Conservation (phyloP, 1,139 yeast genomes). For the Oligophagozyma castellii region DNA sequence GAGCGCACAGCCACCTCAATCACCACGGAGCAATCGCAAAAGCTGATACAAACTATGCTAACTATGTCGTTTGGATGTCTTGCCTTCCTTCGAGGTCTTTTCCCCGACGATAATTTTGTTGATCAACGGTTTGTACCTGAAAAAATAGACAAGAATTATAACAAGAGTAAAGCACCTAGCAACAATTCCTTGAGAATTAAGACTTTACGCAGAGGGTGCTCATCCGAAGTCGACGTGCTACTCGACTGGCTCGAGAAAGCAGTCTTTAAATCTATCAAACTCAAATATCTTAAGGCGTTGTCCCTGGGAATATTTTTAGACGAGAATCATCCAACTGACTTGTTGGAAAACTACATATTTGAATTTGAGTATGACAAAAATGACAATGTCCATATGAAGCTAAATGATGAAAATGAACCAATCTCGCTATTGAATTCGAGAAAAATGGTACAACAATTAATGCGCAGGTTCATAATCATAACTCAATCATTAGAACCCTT, state of each 20-base stretch:
- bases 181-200: slow-evolving; percentile 31
- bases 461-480: slow-evolving; percentile 36
- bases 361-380: slow-evolving; percentile 28
- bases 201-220: slow-evolving; percentile 31
- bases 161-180: slow-evolving; percentile 14
- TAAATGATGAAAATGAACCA: slow-evolving; percentile 10
- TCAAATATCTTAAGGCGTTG: slow-evolving; percentile 31
- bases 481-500: slow-evolving; percentile 39
- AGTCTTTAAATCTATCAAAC: slow-evolving; percentile 31
- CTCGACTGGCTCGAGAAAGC: slow-evolving; percentile 41
- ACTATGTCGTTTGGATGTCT: slow-evolving; percentile 38
- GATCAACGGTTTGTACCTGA: slow-evolving; percentile 31
- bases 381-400: slow-evolving; percentile 18
- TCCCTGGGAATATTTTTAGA: slow-evolving; percentile 34
- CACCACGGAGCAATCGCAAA: slow-evolving; percentile 27
- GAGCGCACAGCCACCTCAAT: slow-evolving; percentile 13
- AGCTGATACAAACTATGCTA: slow-evolving; percentile 31
- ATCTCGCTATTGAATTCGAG: slow-evolving; percentile 26
- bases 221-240: slow-evolving; percentile 32
- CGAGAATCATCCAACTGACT: slow-evolving; percentile 26
- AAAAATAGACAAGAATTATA: slow-evolving; percentile 20
- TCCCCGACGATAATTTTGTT: slow-evolving; percentile 34
- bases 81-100: slow-evolving; percentile 37
- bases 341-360: slow-evolving; percentile 39
- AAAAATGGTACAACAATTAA: slow-evolving; percentile 31